Percentiles rank a stretch among this genome's conserved stretches.
These are phyloP conservation scores for Ochromonas danica DNA, from an alignment of 108 stramenopile genomes.

Conservation along the genomic window DNA sequence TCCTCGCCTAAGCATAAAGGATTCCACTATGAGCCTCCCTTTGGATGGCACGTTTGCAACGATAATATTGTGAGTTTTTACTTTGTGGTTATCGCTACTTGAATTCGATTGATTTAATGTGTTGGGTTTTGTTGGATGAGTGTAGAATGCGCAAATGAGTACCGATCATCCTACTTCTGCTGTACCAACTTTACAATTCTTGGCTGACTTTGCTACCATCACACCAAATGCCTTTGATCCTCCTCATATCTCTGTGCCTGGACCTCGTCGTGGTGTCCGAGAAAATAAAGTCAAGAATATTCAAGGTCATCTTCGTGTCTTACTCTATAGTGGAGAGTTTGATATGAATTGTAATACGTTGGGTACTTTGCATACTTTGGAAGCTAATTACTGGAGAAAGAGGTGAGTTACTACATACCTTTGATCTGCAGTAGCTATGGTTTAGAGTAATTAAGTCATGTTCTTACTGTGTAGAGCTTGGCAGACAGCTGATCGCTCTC, in stretches of 20 bases:
- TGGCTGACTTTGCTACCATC: neutral
- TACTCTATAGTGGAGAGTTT: slow-evolving; percentile 25
- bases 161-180: slow-evolving; percentile 20
- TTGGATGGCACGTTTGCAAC: slow-evolving; percentile 27
- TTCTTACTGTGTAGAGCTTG: slow-evolving; percentile 2
- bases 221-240: neutral
- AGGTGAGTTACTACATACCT: neutral
- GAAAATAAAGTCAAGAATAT: neutral
- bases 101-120: too few relatives aligned
- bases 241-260: neutral
- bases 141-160: neutral
- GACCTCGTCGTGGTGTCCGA: neutral
- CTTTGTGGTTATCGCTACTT: too few relatives aligned
- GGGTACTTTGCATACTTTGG: slow-evolving; percentile 29
- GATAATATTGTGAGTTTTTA: neutral
- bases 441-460: too few relatives aligned
- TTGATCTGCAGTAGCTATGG: too few relatives aligned
- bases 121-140: too few relatives aligned
- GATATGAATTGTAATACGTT: slow-evolving; percentile 35
- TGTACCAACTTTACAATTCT: slow-evolving; percentile 6
- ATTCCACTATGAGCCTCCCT: slow-evolving; percentile 1
- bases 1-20: neutral
- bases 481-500: neutral
- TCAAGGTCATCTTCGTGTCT: neutral
- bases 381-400: neutral